Conservation (phyloP, 2,329 filamentous ascomycete species). For the Rasamsonia emersonii region DNA sequence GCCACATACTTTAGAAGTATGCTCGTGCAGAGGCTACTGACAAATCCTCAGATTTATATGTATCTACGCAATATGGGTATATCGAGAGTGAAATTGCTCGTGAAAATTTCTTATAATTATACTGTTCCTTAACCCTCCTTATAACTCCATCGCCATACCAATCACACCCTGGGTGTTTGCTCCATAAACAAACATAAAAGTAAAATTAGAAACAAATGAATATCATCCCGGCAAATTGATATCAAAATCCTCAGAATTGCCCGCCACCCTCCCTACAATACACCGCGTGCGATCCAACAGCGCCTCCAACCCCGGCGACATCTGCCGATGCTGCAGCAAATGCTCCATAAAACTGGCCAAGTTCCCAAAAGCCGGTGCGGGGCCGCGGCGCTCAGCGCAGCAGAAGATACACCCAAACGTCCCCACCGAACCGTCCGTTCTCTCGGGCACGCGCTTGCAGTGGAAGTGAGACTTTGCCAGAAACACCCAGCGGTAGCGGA, state of each 20-base stretch:
- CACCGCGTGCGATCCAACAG: constrained; percentile 36
- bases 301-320: constrained; percentile 21
- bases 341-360: constrained; percentile 38
- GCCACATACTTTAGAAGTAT: no score
- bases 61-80: no score
- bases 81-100: no score
- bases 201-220: no score
- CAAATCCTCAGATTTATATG: no score
- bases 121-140: no score
- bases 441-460: constrained; percentile 19
- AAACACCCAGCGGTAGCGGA: constrained; percentile 40
- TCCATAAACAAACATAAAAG: no score
- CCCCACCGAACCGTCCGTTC: constrained; percentile 9
- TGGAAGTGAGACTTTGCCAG: constrained; percentile 39
- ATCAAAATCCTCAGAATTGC: constrained; percentile 37
- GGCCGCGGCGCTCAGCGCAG: constrained; percentile 26
- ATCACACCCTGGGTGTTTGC: no score
- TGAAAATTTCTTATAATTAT: no score
- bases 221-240: constrained; percentile 41
- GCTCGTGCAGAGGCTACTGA: no score
- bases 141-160: no score
- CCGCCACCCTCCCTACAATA: constrained; percentile 32
- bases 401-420: constrained; percentile 42
- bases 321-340: constrained; percentile 29
- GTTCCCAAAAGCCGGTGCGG: constrained; percentile 30